Evolutionary conservation across 2,329 filamentous ascomycete species (phyloP), one percentile per base, ranked within the genome.

Genomic region (Penicillium hordei): DNA sequence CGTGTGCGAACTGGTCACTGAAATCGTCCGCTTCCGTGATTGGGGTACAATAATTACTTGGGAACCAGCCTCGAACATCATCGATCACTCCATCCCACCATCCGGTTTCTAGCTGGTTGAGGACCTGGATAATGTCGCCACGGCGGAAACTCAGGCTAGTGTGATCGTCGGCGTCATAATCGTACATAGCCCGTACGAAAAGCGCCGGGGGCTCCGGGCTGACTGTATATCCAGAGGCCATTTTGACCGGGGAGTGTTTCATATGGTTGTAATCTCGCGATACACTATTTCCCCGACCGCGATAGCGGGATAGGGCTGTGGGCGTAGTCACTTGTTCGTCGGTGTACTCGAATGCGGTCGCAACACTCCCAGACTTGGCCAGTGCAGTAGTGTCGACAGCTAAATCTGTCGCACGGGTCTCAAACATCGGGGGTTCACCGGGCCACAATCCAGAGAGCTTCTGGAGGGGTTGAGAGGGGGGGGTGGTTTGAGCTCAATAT

Each of bases 81-180:
- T 97, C 94, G 74, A 99, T 96, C 55, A 99, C 91, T 48, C 94
- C 94, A 78, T 99, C 94, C 94, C 94, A 99, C 94, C 94, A 99
- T 56, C 94, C 94, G 70, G 93, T 97, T 76, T 99, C 94, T 57
- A 97, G 83, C 78, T 97, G 93, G 52, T 94, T 99, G 69, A 99
- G 93, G 68, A 99, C 94, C 78, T 97, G 93, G 69, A 99, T 99
- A 66, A 97, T 87, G 78, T 99, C 94, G 70, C 94, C 94, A 75
- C 96, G 90, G 69, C 91, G 91, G 77, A 99, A 99, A 78, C 93
- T 97, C 73, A 99, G 80, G 79, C 93, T 97, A 48, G 93, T 97
- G 69, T 91, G 88, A 77, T 99, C 94, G 78, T 99, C 93, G 70
- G 94, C 91, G 72, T 97, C 91, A 80, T 97, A 99, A 80, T 97